phyloP scores from a whole-genome alignment of 257 asterid genomes.

The Nicotiana noctiflora region DNA sequence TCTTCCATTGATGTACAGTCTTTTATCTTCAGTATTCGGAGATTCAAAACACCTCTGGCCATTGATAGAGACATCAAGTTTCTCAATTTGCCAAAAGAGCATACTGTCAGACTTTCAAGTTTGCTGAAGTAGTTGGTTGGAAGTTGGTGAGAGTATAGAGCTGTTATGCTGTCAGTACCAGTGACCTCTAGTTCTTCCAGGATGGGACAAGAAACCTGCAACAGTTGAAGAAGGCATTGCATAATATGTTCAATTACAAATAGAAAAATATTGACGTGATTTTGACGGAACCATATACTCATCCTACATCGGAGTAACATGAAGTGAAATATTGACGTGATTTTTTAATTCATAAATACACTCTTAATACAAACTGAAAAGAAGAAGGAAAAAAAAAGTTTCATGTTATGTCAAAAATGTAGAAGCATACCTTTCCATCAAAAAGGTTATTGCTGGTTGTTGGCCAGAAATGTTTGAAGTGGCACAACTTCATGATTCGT shows the following conservation, averaged over 20 bases:
- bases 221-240: too few relatives aligned
- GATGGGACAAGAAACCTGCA: neutral
- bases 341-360: too few relatives aligned
- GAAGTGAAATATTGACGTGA: too few relatives aligned
- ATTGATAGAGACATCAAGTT: neutral
- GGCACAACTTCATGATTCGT: neutral
- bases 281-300: too few relatives aligned
- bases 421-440: neutral
- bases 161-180: neutral
- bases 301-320: too few relatives aligned
- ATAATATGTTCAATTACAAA: too few relatives aligned
- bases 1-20: neutral
- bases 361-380: too few relatives aligned
- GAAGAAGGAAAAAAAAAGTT: too few relatives aligned
- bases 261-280: too few relatives aligned
- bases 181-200: fast-evolving
- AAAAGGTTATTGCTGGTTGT: neutral
- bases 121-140: neutral
- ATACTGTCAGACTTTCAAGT: neutral
- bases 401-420: neutral
- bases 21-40: neutral
- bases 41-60: neutral
- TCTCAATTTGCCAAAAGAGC: neutral
- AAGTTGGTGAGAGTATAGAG: neutral
- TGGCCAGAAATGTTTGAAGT: neutral